Conservation (phyloP, 2,329 filamentous ascomycete genomes). For the Fusarium globosum region DNA sequence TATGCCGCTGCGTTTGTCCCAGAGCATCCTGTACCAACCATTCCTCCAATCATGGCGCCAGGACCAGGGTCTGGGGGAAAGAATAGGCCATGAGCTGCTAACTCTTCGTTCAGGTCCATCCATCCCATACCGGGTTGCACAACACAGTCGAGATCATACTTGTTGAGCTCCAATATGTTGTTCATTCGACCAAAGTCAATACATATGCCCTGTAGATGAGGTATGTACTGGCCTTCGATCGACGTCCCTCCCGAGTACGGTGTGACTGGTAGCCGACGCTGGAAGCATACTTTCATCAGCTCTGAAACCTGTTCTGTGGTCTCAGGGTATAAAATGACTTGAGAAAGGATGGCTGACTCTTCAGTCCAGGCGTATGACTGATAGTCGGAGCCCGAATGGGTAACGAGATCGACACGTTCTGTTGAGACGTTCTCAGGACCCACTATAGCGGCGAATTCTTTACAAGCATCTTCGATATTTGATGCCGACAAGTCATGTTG, state of each 20-base stretch:
- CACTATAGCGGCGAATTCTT: not conserved
- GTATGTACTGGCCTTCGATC: constrained; percentile 89
- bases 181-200: constrained; percentile 93
- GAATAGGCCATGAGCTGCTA: constrained; percentile 80
- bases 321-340: constrained; percentile 70
- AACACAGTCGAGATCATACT: constrained; percentile 90
- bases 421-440: constrained; percentile 16
- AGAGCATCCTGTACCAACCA: constrained; percentile 82
- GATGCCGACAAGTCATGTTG: not conserved
- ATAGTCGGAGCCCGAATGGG: constrained; percentile 28
- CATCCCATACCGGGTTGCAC: constrained; percentile 91
- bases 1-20: constrained; percentile 85
- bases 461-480: constrained; percentile 4
- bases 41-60: constrained; percentile 81
- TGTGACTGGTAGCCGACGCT: constrained; percentile 81
- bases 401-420: not conserved
- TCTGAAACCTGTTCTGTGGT: constrained; percentile 78
- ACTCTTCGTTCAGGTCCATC: constrained; percentile 83
- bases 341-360: not conserved
- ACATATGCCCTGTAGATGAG: constrained; percentile 85
- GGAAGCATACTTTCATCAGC: constrained; percentile 78
- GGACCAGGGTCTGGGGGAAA: constrained; percentile 87
- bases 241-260: constrained; percentile 88
- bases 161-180: constrained; percentile 79
- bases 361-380: constrained; percentile 28